Evolutionary conservation across 371 early-diverging fungal species (phyloP), one percentile per base, ranked within the genome.

Genomic region (Saksenaea oblongispora): DNA sequence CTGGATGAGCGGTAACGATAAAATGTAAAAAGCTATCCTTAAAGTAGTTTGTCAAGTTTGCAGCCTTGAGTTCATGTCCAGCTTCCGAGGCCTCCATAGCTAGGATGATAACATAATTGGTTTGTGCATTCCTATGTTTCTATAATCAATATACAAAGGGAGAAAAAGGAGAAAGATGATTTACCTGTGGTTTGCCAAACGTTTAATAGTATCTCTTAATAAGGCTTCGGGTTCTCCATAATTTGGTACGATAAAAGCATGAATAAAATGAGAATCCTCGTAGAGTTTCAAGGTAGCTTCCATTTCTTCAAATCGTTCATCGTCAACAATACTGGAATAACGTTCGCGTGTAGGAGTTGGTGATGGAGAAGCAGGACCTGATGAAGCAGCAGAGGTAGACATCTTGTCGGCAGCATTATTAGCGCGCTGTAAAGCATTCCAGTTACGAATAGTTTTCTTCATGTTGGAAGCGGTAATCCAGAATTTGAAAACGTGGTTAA

Each of bases 61-160:
- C 72, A 11, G 89, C 89, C 73, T 90, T 91, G 39, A 64, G 56
- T 18, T 66, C 78, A 59, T 72, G 59, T 22, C 80, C 86, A 10
- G 62, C 15, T 72, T 91, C 91, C 36, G 82, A 73, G 28, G 78
- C 86, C 71, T 91, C 91, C 92, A 91, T 91, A 31, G 90, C 92
- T 18, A 89, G 71, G 34, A 87, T 76, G 47, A 89, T 72, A 63
- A 82, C 70, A 70, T 80, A 82, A 41, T 74, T 68, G 27, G 69
- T 69, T 62, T 67, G 73, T 22, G 79, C 67, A 58, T 76, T 72
- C 57, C 76, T 76, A 58, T 36, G 47, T 36, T 34, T 47, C n/a
- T n/a, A 56, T 26, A 24, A 41, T 34, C 31, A 36, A 35, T 34
- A 54, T 39, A 57, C n/a, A 51, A 61, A 57, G 44, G 34, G 54